Base-by-base conservation (phyloP, 805 yeast species). In the Blastobotrys parvus region DNA sequence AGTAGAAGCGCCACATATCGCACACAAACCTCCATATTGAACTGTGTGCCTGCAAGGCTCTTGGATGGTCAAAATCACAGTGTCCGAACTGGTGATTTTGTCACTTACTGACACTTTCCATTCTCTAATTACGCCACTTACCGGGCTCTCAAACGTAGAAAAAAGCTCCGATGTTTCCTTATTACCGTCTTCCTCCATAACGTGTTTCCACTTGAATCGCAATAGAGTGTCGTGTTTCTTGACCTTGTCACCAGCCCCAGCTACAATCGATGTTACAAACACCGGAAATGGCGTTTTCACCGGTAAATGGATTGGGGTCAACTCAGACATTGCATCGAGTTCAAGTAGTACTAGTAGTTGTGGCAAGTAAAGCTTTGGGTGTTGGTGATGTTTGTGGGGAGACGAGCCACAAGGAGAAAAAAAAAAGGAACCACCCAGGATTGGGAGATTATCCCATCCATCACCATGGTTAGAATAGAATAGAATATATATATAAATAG, bases 11-110 rank as follows among this genome's bases (percentile, higher is more conserved):
- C 97, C 97, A 61, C 98, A 90, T 17, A 86, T 63, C 0, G 96
- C 97, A 66, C 98, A 90, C 35, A 90, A 70, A 0, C 97, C 97
- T 11, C 94, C 95, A 57, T 82, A 92, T 53, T 92, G 97, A 21
- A 92, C 88, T 1, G 90, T 77, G 62, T 92, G 98, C 10, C 86
- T 72, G 57, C 98, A 92, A 0, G 94, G 87, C 58, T 94, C 97
- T 35, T 67, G 62, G 13, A 90, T 70, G 33, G 68, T 65, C 22
- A 79, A 70, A 11, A 90, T 65, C 2, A 66, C 66, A 43, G 74
- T 75, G 29, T 69, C 68, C 10, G 63, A 45, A 23, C 62, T 58
- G 10, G 60, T 59, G 15, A 90, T 67, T 49, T 75, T 78, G 52
- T 84, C 87, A 33, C 83, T 81, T 1, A 67, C 67, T 5, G 63